These are phyloP conservation scores for Xylariaceae sp. DNA, from an alignment of 2,329 filamentous ascomycete species.

Conservation along the genomic window DNA sequence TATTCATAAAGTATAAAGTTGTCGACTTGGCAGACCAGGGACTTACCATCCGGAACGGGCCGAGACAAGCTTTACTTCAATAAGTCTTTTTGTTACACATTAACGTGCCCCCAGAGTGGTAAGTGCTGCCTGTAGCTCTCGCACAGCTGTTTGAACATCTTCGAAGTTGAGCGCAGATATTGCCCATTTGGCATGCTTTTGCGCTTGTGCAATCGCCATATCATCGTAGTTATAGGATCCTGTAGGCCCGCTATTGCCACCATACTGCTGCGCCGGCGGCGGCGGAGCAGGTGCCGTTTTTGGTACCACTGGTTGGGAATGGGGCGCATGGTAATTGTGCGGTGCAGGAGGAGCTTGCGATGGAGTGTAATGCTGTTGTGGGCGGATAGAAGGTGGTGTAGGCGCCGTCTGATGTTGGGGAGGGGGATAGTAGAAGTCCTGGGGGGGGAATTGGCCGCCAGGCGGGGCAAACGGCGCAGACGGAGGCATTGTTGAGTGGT, in stretches of 20 bases:
- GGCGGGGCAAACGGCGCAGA: slow-evolving; percentile 43
- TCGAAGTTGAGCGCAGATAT: slow-evolving; percentile 97
- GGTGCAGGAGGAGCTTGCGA: slow-evolving; percentile 37
- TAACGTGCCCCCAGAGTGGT: slow-evolving; percentile 69
- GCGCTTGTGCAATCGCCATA: slow-evolving; percentile 74
- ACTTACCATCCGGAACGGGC: not conserved
- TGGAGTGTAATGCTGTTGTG: slow-evolving; percentile 31
- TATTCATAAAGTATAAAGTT: not conserved
- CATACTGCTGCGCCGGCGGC: slow-evolving; percentile 33
- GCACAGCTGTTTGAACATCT: slow-evolving; percentile 87
- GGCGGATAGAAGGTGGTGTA: slow-evolving; percentile 32
- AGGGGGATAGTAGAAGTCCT: slow-evolving; percentile 45
- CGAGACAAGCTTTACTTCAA: not conserved
- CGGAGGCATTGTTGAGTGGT: slow-evolving; percentile 36
- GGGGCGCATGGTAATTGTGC: slow-evolving; percentile 33
- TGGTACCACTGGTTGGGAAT: slow-evolving; percentile 35
- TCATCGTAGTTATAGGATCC: slow-evolving; percentile 67
- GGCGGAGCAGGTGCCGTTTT: slow-evolving; percentile 27
- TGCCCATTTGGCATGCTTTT: slow-evolving; percentile 97
- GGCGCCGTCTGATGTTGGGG: slow-evolving; percentile 41
- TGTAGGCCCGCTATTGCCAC: slow-evolving; percentile 33
- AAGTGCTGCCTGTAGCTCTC: slow-evolving; percentile 80
- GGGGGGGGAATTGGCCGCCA: slow-evolving; percentile 40
- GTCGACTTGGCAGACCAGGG: not conserved
- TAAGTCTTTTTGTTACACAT: slow-evolving; percentile 10